Percentiles rank a stretch among this genome's conserved stretches.
Evolutionary conservation across 2,329 filamentous ascomycete species (phyloP).

Genomic region (Berkeleyomyces basicola): DNA sequence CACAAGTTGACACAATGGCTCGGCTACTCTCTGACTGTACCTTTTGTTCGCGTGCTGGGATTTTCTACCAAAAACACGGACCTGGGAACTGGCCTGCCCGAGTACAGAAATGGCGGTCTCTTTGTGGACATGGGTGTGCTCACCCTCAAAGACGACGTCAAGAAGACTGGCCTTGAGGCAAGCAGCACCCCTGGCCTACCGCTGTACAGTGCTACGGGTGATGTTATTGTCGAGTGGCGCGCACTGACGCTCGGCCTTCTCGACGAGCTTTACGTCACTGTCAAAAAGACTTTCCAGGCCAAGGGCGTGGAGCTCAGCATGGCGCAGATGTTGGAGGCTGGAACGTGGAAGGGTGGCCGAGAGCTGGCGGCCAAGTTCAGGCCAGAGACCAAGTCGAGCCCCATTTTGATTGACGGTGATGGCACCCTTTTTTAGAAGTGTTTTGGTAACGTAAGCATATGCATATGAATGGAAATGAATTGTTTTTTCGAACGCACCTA

Average conservation of each 20-base stretch:
- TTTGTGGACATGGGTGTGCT: conserved; percentile 44
- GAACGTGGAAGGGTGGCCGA: conserved; percentile 49
- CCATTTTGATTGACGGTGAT: conserved; percentile 67
- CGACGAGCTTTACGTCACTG: conserved; percentile 30
- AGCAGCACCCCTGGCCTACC: conserved; percentile 24
- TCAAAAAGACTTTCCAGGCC: conserved; percentile 23
- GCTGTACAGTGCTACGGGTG: conserved; percentile 36
- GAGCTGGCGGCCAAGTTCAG: conserved; percentile 65
- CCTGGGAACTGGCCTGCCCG: conserved; percentile 49
- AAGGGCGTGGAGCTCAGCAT: conserved; percentile 26
- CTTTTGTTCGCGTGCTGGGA: conserved; percentile 36
- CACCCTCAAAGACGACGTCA: conserved; percentile 30
- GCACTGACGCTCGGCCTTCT: conserved; percentile 41
- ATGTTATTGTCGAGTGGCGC: conserved; percentile 44
- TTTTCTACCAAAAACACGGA: conserved; percentile 34
- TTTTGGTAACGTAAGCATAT: neutral
- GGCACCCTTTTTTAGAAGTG: conserved; percentile 57
- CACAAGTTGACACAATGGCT: conserved; percentile 58
- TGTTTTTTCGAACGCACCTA: neutral
- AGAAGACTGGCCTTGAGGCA: conserved; percentile 26
- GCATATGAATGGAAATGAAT: neutral
- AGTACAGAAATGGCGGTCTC: conserved; percentile 56
- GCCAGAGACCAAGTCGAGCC: conserved; percentile 66
- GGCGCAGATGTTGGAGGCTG: conserved; percentile 36
- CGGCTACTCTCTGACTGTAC: conserved; percentile 54